These are phyloP conservation scores for Thermothielavioides terrestris DNA, from an alignment of 495 filamentous ascomycete genomes.

Conservation along the genomic window DNA sequence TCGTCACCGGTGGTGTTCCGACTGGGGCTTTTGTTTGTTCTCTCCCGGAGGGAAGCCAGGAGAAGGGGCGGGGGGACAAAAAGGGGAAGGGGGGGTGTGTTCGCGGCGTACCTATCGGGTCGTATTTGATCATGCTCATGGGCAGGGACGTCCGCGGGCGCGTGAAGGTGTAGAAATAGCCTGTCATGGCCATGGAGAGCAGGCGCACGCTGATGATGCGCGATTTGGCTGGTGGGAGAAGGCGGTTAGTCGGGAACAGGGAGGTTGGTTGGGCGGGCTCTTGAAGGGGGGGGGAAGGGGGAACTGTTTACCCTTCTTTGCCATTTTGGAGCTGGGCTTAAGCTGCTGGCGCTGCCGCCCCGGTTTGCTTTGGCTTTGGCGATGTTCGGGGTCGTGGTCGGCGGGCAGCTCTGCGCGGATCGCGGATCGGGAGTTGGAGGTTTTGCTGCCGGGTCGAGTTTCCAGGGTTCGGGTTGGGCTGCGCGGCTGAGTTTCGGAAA, in stretches of 20 bases:
- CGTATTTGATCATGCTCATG: slow-evolving; percentile 97
- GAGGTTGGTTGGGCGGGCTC: not conserved
- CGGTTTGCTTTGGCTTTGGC: not conserved
- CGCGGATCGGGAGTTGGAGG: not conserved
- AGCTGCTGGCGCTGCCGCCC: no score
- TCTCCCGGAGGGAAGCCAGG: not conserved
- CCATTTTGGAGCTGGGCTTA: no score
- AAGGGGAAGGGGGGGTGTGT: not conserved
- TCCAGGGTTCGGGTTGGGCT: not conserved
- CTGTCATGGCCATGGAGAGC: slow-evolving; percentile 97
- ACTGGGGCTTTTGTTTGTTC: not conserved
- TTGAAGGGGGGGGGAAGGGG: not conserved
- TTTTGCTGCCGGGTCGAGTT: slow-evolving; percentile 6
- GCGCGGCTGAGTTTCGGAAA: not conserved
- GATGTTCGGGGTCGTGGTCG: slow-evolving; percentile 7
- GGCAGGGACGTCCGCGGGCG: slow-evolving; percentile 74
- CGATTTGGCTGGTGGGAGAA: slow-evolving; percentile 63
- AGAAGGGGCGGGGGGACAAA: not conserved
- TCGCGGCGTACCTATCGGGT: slow-evolving; percentile 88
- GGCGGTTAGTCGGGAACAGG: not conserved
- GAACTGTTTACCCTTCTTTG: slow-evolving; percentile 41
- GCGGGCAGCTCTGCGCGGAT: not conserved
- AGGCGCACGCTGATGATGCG: slow-evolving; percentile 88
- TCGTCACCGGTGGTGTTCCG: not conserved
- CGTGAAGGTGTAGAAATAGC: slow-evolving; percentile 84